Evolutionary conservation across 768 basidiomycete species (phyloP).

Genomic region (Tricholoma flavovirens): DNA sequence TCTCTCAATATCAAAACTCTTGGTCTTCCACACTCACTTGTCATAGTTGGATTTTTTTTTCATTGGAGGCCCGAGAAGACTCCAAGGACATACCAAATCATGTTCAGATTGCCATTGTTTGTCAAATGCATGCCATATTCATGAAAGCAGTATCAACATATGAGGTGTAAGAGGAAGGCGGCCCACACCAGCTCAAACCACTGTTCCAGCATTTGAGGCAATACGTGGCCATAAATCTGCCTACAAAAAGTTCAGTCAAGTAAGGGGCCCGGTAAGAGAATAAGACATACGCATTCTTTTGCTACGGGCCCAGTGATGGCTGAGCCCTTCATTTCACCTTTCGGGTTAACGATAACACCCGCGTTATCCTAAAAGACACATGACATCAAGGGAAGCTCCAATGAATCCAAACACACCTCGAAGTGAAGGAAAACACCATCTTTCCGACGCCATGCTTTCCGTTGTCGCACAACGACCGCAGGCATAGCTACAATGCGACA

Average conservation of each 20-base stretch:
- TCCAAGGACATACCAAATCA: neutral
- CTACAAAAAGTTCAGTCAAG: conserved; percentile 31
- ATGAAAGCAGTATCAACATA: conserved; percentile 14
- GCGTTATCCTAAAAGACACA: conserved; percentile 67
- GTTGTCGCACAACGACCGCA: conserved; percentile 92
- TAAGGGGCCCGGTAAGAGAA: neutral
- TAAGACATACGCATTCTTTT: conserved; percentile 92
- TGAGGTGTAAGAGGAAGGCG: conserved; percentile 12
- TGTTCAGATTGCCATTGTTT: neutral
- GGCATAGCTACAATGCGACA: conserved; percentile 74
- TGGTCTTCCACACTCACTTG: too few relatives aligned
- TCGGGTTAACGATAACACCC: conserved; percentile 96
- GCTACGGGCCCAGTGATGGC: conserved; percentile 96
- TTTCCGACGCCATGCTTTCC: conserved; percentile 96
- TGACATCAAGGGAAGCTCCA: neutral
- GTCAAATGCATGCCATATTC: conserved; percentile 11
- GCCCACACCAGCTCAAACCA: conserved; percentile 57
- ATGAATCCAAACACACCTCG: conserved; percentile 47
- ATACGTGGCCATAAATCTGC: conserved; percentile 99
- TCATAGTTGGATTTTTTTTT: too few relatives aligned
- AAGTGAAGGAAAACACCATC: conserved; percentile 99
- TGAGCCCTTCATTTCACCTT: conserved; percentile 99
- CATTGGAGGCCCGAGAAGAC: too few relatives aligned
- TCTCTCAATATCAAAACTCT: neutral
- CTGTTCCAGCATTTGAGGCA: conserved; percentile 97